A percentile compares a stretch with the other conserved stretches of the same genome.
These are phyloP conservation scores for Aspergillus flavus DNA, from an alignment of 2,329 filamentous ascomycete genomes.

Conservation along the genomic window DNA sequence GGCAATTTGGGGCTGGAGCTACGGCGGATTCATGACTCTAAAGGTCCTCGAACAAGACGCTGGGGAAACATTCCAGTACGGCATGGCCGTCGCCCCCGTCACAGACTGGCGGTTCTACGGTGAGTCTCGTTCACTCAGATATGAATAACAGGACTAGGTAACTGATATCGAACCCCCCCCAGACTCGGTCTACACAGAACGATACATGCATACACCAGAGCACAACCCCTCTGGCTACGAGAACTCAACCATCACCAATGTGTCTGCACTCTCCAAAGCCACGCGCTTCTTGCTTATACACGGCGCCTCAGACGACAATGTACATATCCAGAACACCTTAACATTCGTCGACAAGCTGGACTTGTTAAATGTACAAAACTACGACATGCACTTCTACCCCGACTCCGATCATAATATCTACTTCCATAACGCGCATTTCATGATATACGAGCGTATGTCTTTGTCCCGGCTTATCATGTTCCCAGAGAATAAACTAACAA, in stretches of 20 bases:
- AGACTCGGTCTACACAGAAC: slow-evolving; percentile 48
- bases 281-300: slow-evolving; percentile 95
- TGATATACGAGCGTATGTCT: slow-evolving; percentile 87
- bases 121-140: slow-evolving; percentile 27
- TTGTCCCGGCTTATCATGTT: background rate
- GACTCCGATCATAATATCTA: slow-evolving; percentile 94
- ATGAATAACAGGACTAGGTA: background rate
- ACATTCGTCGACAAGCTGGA: slow-evolving; percentile 85
- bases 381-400: slow-evolving; percentile 94
- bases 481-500: background rate
- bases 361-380: slow-evolving; percentile 80
- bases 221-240: slow-evolving; percentile 78
- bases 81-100: slow-evolving; percentile 98
- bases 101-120: slow-evolving; percentile 95
- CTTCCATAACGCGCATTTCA: slow-evolving; percentile 88
- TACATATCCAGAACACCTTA: slow-evolving; percentile 93
- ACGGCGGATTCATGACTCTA: slow-evolving; percentile 90
- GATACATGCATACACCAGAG: slow-evolving; percentile 95
- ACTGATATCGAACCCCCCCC: background rate
- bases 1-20: slow-evolving; percentile 98
- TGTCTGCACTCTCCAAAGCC: slow-evolving; percentile 70
- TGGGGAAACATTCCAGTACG: slow-evolving; percentile 88
- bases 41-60: slow-evolving; percentile 93
- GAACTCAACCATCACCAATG: slow-evolving; percentile 73
- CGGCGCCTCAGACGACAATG: slow-evolving; percentile 94